phyloP scores from a whole-genome alignment of 805 yeast species.

The Starmerella potacharoeniae region DNA sequence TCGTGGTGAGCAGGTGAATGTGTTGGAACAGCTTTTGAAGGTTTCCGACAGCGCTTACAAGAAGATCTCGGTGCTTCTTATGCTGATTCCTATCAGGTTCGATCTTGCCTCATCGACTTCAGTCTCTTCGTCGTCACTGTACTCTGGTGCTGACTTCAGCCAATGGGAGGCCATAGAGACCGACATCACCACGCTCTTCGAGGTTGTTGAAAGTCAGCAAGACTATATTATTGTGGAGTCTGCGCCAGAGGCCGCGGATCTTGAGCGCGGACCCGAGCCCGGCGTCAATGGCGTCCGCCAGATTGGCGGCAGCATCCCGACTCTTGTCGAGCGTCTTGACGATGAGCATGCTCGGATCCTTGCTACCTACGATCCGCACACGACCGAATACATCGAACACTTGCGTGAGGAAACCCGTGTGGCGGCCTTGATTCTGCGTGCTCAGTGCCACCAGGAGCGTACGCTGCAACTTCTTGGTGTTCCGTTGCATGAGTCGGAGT shows the following conservation, averaged over 20 bases:
- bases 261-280: conserved; percentile 49
- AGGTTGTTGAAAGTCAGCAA: conserved; percentile 53
- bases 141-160: conserved; percentile 16
- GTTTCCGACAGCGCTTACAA: conserved; percentile 56
- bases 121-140: conserved; percentile 33
- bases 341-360: conserved; percentile 86
- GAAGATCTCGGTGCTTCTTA: conserved; percentile 60
- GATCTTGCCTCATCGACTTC: conserved; percentile 71
- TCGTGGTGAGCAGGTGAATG: conserved; percentile 59
- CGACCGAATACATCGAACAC: conserved; percentile 84
- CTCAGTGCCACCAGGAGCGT: conserved; percentile 74
- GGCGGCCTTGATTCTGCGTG: conserved; percentile 66
- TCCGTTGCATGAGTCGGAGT: conserved; percentile 31
- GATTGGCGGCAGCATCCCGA: conserved; percentile 72
- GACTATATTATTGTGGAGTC: conserved; percentile 63
- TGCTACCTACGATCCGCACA: conserved; percentile 85
- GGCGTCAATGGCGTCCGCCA: conserved; percentile 52
- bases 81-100: conserved; percentile 77
- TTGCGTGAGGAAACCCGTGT: conserved; percentile 74
- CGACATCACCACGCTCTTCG: conserved; percentile 53
- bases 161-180: conserved; percentile 57
- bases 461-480: conserved; percentile 25
- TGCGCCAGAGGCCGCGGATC: conserved; percentile 70
- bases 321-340: conserved; percentile 84
- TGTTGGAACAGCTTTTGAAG: conserved; percentile 49